A percentile compares a stretch with the other conserved stretches of the same genome.
phyloP scores from a whole-genome alignment of 202 grass and related monocot genomes.

The Hordeum pubiflorum region DNA sequence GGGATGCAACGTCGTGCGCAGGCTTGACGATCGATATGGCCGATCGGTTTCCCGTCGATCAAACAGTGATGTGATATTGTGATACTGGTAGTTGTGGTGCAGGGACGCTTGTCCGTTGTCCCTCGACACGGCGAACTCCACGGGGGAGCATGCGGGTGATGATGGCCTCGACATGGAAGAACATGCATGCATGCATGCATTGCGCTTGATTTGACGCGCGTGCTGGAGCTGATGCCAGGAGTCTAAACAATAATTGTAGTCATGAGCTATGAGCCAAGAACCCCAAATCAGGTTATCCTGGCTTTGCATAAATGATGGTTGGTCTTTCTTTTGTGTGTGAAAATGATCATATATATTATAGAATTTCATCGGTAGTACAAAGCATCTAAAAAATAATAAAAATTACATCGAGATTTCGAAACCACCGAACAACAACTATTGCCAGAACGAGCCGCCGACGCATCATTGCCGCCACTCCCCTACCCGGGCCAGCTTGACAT shows the following conservation, averaged over 20 bases:
- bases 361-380: too few relatives aligned
- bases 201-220: not conserved
- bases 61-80: not conserved
- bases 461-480: too few relatives aligned
- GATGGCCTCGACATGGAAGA: not conserved
- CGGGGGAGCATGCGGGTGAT: not conserved
- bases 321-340: too few relatives aligned
- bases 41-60: not conserved
- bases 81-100: not conserved
- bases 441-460: too few relatives aligned
- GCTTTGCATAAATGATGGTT: too few relatives aligned
- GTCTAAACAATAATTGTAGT: not conserved
- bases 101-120: not conserved
- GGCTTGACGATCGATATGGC: not conserved
- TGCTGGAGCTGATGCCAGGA: constrained; percentile 28
- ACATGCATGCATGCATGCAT: not conserved
- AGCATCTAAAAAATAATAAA: too few relatives aligned
- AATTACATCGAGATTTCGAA: too few relatives aligned
- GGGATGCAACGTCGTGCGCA: constrained; percentile 11
- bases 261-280: too few relatives aligned
- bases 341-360: too few relatives aligned
- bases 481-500: too few relatives aligned
- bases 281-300: too few relatives aligned
- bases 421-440: too few relatives aligned
- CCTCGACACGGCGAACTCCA: not conserved